These are phyloP conservation scores for Urtica urens DNA, from an alignment of 306 rosid genomes.

Conservation along the genomic window DNA sequence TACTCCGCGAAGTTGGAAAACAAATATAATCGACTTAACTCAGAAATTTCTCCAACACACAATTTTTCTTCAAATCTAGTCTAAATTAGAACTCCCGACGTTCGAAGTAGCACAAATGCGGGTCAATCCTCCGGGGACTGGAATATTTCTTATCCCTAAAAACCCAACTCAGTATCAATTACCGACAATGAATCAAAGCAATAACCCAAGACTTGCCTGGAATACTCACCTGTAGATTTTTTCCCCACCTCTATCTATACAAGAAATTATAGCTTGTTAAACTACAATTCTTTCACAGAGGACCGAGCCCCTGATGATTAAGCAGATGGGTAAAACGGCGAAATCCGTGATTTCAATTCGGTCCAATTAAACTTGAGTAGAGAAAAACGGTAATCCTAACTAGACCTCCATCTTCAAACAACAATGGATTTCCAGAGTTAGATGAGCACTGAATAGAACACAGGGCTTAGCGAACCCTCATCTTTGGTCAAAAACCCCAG, in stretches of 20 bases:
- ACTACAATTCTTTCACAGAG: constrained; percentile 13
- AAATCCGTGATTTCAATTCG: not conserved
- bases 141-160: not conserved
- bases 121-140: not conserved
- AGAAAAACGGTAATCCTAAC: constrained; percentile 16
- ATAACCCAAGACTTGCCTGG: not conserved
- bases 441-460: constrained; percentile 11
- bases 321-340: constrained; percentile 19
- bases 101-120: constrained; percentile 13
- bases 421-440: constrained; percentile 39
- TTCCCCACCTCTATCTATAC: constrained; percentile 2
- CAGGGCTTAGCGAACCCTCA: constrained; percentile 34
- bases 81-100: constrained; percentile 13
- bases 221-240: constrained; percentile 1
- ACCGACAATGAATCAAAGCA: constrained; percentile 9
- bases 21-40: not conserved
- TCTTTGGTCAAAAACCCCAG: constrained; percentile 19
- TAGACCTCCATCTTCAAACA: constrained; percentile 43
- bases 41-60: constrained; percentile 10
- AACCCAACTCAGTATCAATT: not conserved
- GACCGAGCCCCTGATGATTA: constrained; percentile 11
- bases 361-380: not conserved
- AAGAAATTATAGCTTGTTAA: constrained; percentile 2
- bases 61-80: constrained; percentile 19
- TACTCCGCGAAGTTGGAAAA: constrained; percentile 4